phyloP scores from a whole-genome alignment of 179 eudicot genomes.

The Corrigiola litoralis region DNA sequence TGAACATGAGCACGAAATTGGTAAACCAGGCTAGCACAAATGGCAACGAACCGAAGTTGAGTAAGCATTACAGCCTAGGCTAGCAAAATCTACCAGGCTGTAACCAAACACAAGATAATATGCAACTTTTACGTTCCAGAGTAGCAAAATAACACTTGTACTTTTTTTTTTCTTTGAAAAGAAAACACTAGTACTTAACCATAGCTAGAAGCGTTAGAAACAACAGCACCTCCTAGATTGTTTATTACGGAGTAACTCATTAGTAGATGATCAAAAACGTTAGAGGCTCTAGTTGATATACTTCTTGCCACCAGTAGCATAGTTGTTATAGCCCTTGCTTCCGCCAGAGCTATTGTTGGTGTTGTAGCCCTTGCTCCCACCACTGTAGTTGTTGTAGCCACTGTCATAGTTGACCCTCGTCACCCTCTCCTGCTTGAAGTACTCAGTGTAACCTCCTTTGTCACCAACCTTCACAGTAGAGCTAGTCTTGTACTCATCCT shows the following conservation, averaged over 20 bases:
- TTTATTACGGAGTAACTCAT: background rate
- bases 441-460: slow-evolving; percentile 28
- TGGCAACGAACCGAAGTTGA: too few relatives aligned
- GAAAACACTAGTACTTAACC: too few relatives aligned
- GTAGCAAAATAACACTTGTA: too few relatives aligned
- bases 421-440: slow-evolving; percentile 15
- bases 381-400: background rate
- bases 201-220: background rate
- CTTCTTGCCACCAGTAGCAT: slow-evolving; percentile 8
- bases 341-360: background rate
- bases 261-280: background rate
- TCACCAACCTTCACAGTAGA: slow-evolving; percentile 22
- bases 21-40: too few relatives aligned
- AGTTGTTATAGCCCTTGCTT: background rate
- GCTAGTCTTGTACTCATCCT: slow-evolving; percentile 21
- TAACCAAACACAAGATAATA: too few relatives aligned
- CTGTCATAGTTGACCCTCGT: slow-evolving; percentile 20
- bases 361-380: background rate
- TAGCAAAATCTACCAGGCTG: too few relatives aligned
- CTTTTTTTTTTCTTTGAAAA: too few relatives aligned
- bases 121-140: too few relatives aligned
- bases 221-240: background rate
- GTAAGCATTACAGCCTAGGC: too few relatives aligned
- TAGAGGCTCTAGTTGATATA: background rate
- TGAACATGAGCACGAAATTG: too few relatives aligned